Evolutionary conservation across 129 eudicot species (phyloP), one percentile per base, ranked within the genome.

Genomic region (Dittrichia graveolens): DNA sequence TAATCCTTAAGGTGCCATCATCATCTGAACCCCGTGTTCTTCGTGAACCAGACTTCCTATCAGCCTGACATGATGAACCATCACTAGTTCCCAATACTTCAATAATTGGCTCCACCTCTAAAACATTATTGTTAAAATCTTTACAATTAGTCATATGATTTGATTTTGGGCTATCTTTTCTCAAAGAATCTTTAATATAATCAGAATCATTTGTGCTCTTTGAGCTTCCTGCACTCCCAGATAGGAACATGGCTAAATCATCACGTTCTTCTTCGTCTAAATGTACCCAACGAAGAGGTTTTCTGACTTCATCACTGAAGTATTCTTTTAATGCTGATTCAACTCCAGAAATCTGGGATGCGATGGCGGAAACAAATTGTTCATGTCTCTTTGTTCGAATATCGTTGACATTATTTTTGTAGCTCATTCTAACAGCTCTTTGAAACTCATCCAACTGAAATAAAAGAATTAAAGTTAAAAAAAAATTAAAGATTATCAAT

Each of bases 361-460:
- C 83, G 10, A 93, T 87, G 42, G 87, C 92, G 2, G 83, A 82
- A 62, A 93, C 87, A 72, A 93, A 93, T 64, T 93, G 96, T 56
- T 76, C 84, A 40, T 93, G 98, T 50, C 98, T 80, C 8, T 71
- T 63, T 15, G 76, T 73, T 38, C 87, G 87, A 59, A 82, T 49
- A 41, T 89, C 95, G 63, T 93, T 87, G 14, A 69, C 69, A 19
- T 70, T 76, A 13, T 59, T 84, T 81, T 88, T 87, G 83, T 93
- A 84, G 85, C 96, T 89, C 79, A 67, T 6, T 60, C 87, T 69
- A 61, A 90, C 95, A 45, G 98, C 98, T 77, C 77, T 84, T 81
- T 90, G 96, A 70, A 93, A 93, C 80, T 93, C 96, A 73, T 93
- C 98, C 84, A 93, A 75, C 98, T 93, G 73, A 72, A 72, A 71